phyloP scores from a whole-genome alignment of 192 early-diverging fungal species.

The Paraglomus brasilianum region DNA sequence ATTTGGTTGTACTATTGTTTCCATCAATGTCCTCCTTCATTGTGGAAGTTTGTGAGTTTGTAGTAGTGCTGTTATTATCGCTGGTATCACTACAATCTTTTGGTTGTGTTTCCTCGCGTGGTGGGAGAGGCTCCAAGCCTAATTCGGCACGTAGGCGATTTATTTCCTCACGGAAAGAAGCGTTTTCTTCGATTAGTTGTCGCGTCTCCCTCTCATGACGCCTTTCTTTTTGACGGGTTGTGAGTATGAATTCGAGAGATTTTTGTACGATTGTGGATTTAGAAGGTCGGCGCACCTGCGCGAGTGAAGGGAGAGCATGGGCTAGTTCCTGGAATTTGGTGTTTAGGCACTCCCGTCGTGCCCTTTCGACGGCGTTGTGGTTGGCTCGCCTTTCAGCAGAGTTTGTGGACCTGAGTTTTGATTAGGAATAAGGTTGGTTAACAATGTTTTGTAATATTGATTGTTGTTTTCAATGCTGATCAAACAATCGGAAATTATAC shows the following conservation, averaged over 20 bases:
- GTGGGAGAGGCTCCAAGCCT: constrained; percentile 50
- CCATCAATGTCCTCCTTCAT: not conserved
- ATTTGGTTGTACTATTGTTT: no score
- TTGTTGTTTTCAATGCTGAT: not conserved
- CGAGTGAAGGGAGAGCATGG: constrained; percentile 71
- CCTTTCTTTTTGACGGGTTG: constrained; percentile 37
- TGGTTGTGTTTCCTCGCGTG: constrained; percentile 13
- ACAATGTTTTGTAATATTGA: no score
- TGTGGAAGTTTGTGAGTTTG: not conserved
- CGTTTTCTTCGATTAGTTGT: constrained; percentile 47
- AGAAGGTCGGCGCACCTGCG: constrained; percentile 71
- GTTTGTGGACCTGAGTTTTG: constrained; percentile 39
- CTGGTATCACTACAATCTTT: constrained; percentile 18
- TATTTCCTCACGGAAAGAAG: constrained; percentile 58
- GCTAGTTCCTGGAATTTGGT: constrained; percentile 80
- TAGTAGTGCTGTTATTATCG: constrained; percentile 6
- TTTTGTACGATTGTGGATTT: constrained; percentile 81
- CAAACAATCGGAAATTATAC: not conserved
- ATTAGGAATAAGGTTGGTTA: not conserved
- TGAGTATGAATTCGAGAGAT: constrained; percentile 65
- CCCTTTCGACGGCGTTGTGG: constrained; percentile 81
- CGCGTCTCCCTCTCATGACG: constrained; percentile 45
- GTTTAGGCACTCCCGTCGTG: constrained; percentile 77
- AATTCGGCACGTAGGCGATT: constrained; percentile 58
- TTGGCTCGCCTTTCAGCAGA: constrained; percentile 66